Percentiles rank a stretch among this genome's conserved stretches.
Conservation (phyloP, 2,329 filamentous ascomycete genomes). For the Colletotrichum sp. region DNA sequence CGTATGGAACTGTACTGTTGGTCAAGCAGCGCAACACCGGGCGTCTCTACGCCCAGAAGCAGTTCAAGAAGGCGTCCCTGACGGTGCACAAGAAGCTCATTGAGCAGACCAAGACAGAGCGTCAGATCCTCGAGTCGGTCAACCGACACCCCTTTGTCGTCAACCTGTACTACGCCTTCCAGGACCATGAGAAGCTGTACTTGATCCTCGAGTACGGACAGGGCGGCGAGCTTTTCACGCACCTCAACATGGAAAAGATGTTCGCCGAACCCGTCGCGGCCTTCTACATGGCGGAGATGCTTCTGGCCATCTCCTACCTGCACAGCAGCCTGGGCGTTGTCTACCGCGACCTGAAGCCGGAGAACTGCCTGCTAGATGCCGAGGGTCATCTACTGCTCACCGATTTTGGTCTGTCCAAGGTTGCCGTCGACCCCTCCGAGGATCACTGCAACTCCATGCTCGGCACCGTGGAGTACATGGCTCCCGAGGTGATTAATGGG, state of each 20-base stretch:
- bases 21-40: slow-evolving; percentile 91
- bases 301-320: slow-evolving; percentile 90
- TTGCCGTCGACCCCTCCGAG: slow-evolving; percentile 71
- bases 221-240: slow-evolving; percentile 96
- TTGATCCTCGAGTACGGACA: slow-evolving; percentile 97
- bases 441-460: slow-evolving; percentile 84
- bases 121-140: slow-evolving; percentile 91
- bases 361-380: slow-evolving; percentile 92
- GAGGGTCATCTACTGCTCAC: slow-evolving; percentile 93
- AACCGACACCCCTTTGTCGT: slow-evolving; percentile 98
- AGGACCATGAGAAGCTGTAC: slow-evolving; percentile 97
- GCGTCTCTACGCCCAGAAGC: slow-evolving; percentile 94
- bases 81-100: slow-evolving; percentile 95
- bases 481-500: slow-evolving; percentile 89
- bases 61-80: slow-evolving; percentile 95
- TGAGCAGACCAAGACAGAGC: slow-evolving; percentile 97
- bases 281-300: slow-evolving; percentile 99
- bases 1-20: slow-evolving; percentile 92
- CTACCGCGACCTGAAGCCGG: slow-evolving; percentile 96
- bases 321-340: slow-evolving; percentile 92
- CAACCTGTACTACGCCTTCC: slow-evolving; percentile 97
- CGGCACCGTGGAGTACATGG: slow-evolving; percentile 98
- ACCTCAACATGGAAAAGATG: slow-evolving; percentile 92
- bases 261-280: slow-evolving; percentile 87
- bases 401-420: slow-evolving; percentile 96